Percentiles rank a stretch among this genome's conserved stretches.
Conservation (phyloP, 805 yeast species). For the Pichia sporocuriosa region DNA sequence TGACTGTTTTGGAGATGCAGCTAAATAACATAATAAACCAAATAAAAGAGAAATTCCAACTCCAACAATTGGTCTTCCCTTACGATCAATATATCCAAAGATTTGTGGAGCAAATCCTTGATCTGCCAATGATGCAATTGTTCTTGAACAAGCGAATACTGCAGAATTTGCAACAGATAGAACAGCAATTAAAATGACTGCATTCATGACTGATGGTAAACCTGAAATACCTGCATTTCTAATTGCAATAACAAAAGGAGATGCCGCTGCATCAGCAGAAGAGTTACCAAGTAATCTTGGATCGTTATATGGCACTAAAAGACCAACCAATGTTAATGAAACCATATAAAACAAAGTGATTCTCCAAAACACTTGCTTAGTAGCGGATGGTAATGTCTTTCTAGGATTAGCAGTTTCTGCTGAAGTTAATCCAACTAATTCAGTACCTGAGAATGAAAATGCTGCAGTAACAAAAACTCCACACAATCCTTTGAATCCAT, state of each 20-base stretch:
- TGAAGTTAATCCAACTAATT: slow-evolving; percentile 53
- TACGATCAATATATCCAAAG: slow-evolving; percentile 64
- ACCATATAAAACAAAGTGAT: slow-evolving; percentile 47
- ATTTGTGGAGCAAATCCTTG: slow-evolving; percentile 62
- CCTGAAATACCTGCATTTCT: slow-evolving; percentile 53
- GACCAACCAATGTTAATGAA: slow-evolving; percentile 42
- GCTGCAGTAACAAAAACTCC: slow-evolving; percentile 54
- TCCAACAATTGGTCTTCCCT: slow-evolving; percentile 74
- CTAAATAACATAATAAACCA: slow-evolving; percentile 56
- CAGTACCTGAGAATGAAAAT: slow-evolving; percentile 59
- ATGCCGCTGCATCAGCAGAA: slow-evolving; percentile 50
- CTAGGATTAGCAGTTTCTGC: slow-evolving; percentile 56
- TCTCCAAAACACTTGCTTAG: slow-evolving; percentile 57
- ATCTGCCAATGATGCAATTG: slow-evolving; percentile 59
- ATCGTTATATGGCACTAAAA: slow-evolving; percentile 50
- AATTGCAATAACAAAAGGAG: slow-evolving; percentile 74
- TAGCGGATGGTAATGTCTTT: slow-evolving; percentile 52
- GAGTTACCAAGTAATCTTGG: slow-evolving; percentile 39
- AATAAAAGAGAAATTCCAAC: slow-evolving; percentile 45
- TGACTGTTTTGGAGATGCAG: slow-evolving; percentile 50
- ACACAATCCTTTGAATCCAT: slow-evolving; percentile 53
- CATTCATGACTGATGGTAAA: slow-evolving; percentile 68
- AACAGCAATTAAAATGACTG: slow-evolving; percentile 65
- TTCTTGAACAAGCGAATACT: slow-evolving; percentile 66
- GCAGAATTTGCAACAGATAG: slow-evolving; percentile 74